These are phyloP conservation scores for Phytophthora syringae DNA, from an alignment of 352 stramenopile genomes.

Conservation along the genomic window DNA sequence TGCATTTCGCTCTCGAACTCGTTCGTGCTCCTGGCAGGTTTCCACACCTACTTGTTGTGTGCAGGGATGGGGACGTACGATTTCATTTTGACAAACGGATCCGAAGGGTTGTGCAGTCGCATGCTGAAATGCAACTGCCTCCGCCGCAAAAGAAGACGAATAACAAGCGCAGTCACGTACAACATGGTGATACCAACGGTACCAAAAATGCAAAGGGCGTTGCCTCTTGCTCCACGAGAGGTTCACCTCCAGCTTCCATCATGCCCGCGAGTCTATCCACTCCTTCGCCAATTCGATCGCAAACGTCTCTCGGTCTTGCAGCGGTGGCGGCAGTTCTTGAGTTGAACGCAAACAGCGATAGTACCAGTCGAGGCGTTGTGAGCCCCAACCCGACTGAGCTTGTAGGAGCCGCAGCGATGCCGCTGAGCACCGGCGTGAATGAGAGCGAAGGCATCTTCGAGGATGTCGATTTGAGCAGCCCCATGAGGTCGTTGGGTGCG, in stretches of 20 bases:
- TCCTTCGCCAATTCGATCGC: slow-evolving; percentile 18
- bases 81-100: slow-evolving; percentile 84
- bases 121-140: slow-evolving; percentile 83
- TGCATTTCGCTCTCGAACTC: slow-evolving; percentile 67
- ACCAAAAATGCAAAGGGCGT: slow-evolving; percentile 15
- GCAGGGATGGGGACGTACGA: slow-evolving; percentile 84
- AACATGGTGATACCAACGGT: slow-evolving; percentile 32
- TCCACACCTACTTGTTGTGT: slow-evolving; percentile 81
- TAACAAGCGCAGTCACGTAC: slow-evolving; percentile 39
- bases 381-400: slow-evolving; percentile 13
- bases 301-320: slow-evolving; percentile 21
- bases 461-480: slow-evolving; percentile 35
- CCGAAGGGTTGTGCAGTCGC: slow-evolving; percentile 69
- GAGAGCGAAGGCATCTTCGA: slow-evolving; percentile 66
- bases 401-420: slow-evolving; percentile 2
- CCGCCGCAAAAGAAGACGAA: slow-evolving; percentile 39
- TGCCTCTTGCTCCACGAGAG: slow-evolving; percentile 21
- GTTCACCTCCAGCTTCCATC: slow-evolving; percentile 18
- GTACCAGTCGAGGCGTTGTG: background rate
- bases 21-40: slow-evolving; percentile 74
- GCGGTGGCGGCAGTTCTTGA: slow-evolving; percentile 17
- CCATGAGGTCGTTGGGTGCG: slow-evolving; percentile 7
- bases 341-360: slow-evolving; percentile 15
- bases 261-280: slow-evolving; percentile 21
- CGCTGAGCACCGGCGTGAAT: slow-evolving; percentile 37